Conservation (phyloP, 148 eudicot species). For the Salicornia ramosissima region DNA sequence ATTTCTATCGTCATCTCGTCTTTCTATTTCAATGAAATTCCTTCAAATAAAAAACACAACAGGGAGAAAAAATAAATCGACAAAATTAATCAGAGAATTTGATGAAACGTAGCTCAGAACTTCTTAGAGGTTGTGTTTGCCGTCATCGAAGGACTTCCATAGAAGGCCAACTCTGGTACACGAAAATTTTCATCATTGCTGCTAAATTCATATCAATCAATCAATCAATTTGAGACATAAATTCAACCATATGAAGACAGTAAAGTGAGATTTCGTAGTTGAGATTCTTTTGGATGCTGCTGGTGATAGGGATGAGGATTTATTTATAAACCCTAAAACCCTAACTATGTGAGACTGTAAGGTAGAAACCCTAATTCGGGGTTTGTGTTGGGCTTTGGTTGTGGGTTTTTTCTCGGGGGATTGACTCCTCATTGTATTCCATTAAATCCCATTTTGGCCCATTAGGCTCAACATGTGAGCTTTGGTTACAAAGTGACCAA, state of each 20-base stretch:
- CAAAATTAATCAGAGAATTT: not conserved
- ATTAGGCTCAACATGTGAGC: not conserved
- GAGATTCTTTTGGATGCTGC: not conserved
- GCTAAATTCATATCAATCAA: not conserved
- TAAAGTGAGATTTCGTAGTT: not conserved
- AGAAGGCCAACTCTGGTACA: constrained; percentile 41
- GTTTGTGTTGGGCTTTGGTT: constrained; percentile 1
- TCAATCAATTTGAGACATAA: not conserved
- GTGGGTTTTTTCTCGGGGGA: too few relatives aligned
- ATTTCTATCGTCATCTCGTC: constrained; percentile 65
- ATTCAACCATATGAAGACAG: not conserved
- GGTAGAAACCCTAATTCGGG: not conserved
- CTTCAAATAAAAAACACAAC: not conserved
- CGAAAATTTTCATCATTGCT: constrained; percentile 45
- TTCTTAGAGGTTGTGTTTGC: constrained; percentile 79
- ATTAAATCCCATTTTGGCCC: not conserved
- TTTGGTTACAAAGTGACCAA: too few relatives aligned
- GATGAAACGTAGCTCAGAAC: constrained; percentile 49
- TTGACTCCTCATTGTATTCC: too few relatives aligned
- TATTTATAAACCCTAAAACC: constrained; percentile 16
- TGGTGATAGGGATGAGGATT: not conserved
- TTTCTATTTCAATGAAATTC: not conserved
- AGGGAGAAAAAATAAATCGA: not conserved
- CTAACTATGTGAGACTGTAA: not conserved
- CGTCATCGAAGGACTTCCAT: constrained; percentile 38